These are phyloP conservation scores for Cryptosporidium parvum DNA, from an alignment of 169 alveolate genomes.

Conservation along the genomic window DNA sequence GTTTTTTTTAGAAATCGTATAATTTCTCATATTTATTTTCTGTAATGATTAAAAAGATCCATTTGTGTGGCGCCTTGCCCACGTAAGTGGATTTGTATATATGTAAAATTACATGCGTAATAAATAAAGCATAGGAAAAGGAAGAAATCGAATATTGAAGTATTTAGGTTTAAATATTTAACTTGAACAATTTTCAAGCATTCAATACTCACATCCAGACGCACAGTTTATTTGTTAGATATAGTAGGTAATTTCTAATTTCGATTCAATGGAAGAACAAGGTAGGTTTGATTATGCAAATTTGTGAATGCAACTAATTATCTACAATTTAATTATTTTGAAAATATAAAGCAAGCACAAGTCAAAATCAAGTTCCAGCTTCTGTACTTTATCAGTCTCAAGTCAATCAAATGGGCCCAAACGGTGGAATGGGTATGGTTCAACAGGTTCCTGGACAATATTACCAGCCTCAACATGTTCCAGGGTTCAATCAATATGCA, in stretches of 20 bases:
- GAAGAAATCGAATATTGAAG: neutral
- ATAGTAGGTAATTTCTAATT: neutral
- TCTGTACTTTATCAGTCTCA: conserved; percentile 72
- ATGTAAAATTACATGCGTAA: conserved; percentile 8
- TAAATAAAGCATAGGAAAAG: neutral
- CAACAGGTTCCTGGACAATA: conserved; percentile 62
- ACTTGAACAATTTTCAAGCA: neutral
- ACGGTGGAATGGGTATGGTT: conserved; percentile 28
- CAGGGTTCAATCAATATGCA: conserved; percentile 30
- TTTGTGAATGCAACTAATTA: neutral
- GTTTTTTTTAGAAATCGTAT: neutral
- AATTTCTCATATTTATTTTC: neutral
- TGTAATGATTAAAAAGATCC: conserved; percentile 50
- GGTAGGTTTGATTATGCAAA: conserved; percentile 13
- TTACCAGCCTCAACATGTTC: conserved; percentile 34
- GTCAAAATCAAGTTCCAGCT: conserved; percentile 60
- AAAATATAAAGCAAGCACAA: neutral
- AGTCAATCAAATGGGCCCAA: conserved; percentile 29
- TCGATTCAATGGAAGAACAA: conserved; percentile 65
- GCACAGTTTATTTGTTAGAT: neutral
- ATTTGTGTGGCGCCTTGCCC: conserved; percentile 64
- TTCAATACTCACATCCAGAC: neutral
- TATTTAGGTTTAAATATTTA: neutral
- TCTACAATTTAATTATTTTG: conserved; percentile 14
- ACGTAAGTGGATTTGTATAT: conserved; percentile 63